Evolutionary conservation across 2,329 filamentous ascomycete genomes (phyloP).

Genomic region (Claviceps monticola): DNA sequence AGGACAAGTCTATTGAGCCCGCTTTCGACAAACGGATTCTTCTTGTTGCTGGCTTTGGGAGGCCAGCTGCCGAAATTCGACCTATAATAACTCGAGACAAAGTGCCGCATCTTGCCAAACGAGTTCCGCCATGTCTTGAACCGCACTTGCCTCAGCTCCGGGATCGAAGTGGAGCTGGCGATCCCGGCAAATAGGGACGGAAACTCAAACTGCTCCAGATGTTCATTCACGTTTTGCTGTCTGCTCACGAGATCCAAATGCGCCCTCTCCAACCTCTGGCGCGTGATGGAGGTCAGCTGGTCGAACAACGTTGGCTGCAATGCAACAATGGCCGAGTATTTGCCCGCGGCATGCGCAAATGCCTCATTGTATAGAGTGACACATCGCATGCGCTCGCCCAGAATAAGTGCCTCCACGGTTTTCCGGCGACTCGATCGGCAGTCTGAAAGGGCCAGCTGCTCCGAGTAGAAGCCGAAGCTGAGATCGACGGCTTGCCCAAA

Average conservation of each 20-base stretch:
- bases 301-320: conserved; percentile 55
- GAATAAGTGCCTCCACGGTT: conserved; percentile 75
- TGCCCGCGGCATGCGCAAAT: conserved; percentile 82
- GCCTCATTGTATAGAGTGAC: conserved; percentile 77
- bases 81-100: conserved; percentile 55
- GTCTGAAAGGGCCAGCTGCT: conserved; percentile 65
- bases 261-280: conserved; percentile 68
- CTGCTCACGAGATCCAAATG: conserved; percentile 66
- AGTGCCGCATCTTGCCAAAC: conserved; percentile 62
- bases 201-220: conserved; percentile 82
- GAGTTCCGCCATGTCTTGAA: conserved; percentile 74
- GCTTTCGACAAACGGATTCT: conserved; percentile 74
- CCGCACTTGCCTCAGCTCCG: conserved; percentile 62
- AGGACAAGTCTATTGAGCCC: conserved; percentile 78
- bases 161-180: conserved; percentile 66
- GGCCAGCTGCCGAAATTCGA: conserved; percentile 59
- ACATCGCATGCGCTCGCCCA: conserved; percentile 77
- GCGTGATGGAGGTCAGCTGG: conserved; percentile 56
- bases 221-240: conserved; percentile 53
- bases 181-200: conserved; percentile 79
- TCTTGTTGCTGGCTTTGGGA: conserved; percentile 81
- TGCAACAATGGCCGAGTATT: conserved; percentile 58
- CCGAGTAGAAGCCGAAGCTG: conserved; percentile 62
- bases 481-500: conserved; percentile 47
- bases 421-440: conserved; percentile 73